Conservation (phyloP, 108 stramenopile genomes). For the Nitzschia putrida region DNA sequence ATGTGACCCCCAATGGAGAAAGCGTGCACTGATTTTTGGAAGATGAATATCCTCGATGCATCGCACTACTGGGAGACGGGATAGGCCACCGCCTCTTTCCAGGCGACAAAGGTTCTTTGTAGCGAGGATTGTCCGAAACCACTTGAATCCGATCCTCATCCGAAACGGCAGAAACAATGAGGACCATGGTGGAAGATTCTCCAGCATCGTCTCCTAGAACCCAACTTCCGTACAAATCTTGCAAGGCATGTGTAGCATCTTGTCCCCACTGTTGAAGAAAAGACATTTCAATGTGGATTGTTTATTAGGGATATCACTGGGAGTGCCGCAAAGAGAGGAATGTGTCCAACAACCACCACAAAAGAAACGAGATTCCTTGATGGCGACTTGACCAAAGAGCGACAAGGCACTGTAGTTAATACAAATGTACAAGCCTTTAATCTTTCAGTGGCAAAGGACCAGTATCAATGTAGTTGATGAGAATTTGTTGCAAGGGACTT, state of each 20-base stretch:
- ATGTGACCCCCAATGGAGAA: conserved; percentile 13
- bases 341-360: no score
- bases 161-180: conserved; percentile 52
- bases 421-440: no score
- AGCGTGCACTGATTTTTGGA: background rate
- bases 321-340: no score
- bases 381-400: no score
- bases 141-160: background rate
- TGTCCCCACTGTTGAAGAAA: conserved; percentile 25
- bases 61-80: background rate
- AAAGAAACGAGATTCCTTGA: no score
- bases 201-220: conserved; percentile 83
- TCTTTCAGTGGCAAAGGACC: no score
- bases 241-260: conserved; percentile 52
- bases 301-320: no score
- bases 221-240: conserved; percentile 70
- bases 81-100: background rate
- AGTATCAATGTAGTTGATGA: no score
- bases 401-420: no score
- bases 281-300: background rate
- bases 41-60: background rate
- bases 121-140: background rate
- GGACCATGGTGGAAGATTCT: conserved; percentile 57
- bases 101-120: background rate
- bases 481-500: no score